Evolutionary conservation across 305 asterid species (phyloP).

Genomic region (Stenogyne calaminthoides): DNA sequence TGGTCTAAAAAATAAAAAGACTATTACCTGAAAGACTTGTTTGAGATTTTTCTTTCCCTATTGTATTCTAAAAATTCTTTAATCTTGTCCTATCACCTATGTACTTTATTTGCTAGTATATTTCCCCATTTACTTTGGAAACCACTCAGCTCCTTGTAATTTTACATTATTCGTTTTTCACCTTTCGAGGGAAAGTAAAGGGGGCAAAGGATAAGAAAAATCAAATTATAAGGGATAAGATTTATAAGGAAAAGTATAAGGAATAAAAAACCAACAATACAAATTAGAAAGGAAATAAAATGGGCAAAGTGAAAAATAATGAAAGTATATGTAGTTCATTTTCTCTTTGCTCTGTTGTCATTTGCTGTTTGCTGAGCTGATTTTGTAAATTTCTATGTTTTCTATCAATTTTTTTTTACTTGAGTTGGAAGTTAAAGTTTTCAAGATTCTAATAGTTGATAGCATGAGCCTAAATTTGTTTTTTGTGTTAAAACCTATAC

Average conservation of each 20-base stretch:
- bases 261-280: too few species aligned
- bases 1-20: neutral
- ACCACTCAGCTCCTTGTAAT: neutral
- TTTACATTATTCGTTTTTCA: neutral
- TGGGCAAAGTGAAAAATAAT: neutral
- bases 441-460: neutral
- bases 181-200: neutral
- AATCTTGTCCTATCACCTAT: neutral
- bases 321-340: neutral
- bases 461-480: constrained; percentile 15
- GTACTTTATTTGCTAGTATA: neutral
- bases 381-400: neutral
- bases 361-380: constrained; percentile 1
- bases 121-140: neutral
- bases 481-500: constrained; percentile 20
- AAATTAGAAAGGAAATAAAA: neutral
- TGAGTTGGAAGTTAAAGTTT: neutral
- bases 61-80: neutral
- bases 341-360: neutral
- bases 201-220: neutral
- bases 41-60: neutral
- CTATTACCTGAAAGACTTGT: neutral
- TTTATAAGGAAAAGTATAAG: neutral
- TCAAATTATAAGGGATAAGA: neutral
- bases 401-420: neutral